A percentile compares a stretch with the other conserved stretches of the same genome.
phyloP scores from a whole-genome alignment of 2,329 filamentous ascomycete genomes.

The Fusarium pseudoanthophilum region DNA sequence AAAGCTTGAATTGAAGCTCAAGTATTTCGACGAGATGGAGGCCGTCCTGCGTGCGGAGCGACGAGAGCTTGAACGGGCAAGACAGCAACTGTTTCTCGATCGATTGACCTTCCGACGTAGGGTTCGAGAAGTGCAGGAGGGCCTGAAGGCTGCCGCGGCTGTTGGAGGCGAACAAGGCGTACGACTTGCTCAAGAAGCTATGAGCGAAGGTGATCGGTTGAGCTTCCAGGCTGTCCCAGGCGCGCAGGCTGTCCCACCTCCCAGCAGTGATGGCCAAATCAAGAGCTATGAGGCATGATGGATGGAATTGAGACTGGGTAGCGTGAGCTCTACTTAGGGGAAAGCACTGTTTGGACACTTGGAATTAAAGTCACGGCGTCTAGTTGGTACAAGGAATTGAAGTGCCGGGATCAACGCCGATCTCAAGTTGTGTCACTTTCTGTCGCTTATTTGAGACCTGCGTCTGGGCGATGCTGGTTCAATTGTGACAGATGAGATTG shows the following conservation, averaged over 20 bases:
- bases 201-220: conserved; percentile 62
- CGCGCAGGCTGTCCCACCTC: conserved; percentile 61
- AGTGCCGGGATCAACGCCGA: conserved; percentile 15
- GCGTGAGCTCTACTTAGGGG: conserved; percentile 2
- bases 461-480: neutral
- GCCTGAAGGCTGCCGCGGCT: conserved; percentile 66
- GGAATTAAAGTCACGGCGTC: conserved; percentile 39
- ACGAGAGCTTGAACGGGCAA: conserved; percentile 88
- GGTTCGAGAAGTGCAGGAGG: conserved; percentile 83
- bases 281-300: conserved; percentile 67
- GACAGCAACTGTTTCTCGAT: conserved; percentile 94
- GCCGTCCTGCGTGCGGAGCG: conserved; percentile 90
- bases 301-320: neutral
- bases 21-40: conserved; percentile 97
- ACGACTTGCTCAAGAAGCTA: conserved; percentile 59
- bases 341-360: conserved; percentile 21
- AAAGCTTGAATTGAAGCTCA: conserved; percentile 94
- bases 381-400: conserved; percentile 23
- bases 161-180: conserved; percentile 62
- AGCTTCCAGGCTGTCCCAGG: conserved; percentile 61
- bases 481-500: neutral
- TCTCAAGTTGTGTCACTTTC: neutral
- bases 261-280: conserved; percentile 64
- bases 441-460: neutral
- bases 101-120: conserved; percentile 89